A percentile compares a stretch with the other conserved stretches of the same genome.
Evolutionary conservation across 2,329 filamentous ascomycete species (phyloP).

Genomic region (Verticillium zaregamsianum): DNA sequence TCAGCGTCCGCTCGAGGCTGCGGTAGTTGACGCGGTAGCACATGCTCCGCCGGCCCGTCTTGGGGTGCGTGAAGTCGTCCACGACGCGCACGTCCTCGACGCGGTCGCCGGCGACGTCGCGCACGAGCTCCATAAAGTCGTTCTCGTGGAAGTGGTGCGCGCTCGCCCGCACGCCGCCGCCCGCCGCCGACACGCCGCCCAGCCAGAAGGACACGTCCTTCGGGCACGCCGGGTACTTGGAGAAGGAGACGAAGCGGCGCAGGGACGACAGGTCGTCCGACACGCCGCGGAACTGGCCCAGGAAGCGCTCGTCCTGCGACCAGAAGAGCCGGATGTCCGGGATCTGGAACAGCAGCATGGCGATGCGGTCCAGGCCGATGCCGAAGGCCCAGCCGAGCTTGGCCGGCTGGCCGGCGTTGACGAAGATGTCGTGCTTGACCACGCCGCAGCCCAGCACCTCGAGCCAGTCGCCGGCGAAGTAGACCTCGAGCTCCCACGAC

Average conservation of each 20-base stretch:
- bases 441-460: slow-evolving; percentile 94
- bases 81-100: slow-evolving; percentile 84
- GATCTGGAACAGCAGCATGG: slow-evolving; percentile 95
- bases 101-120: slow-evolving; percentile 73
- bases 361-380: slow-evolving; percentile 87
- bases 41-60: slow-evolving; percentile 75
- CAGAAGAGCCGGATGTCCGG: slow-evolving; percentile 97
- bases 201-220: slow-evolving; percentile 97
- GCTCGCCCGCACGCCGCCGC: slow-evolving; percentile 37
- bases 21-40: slow-evolving; percentile 94
- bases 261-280: slow-evolving; percentile 45
- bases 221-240: slow-evolving; percentile 82
- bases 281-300: slow-evolving; percentile 73
- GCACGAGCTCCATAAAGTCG: slow-evolving; percentile 93
- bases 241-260: slow-evolving; percentile 77
- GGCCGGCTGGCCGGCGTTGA: slow-evolving; percentile 68
- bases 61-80: slow-evolving; percentile 86
- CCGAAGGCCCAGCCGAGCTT: slow-evolving; percentile 95
- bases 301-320: slow-evolving; percentile 79
- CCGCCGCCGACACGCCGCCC: slow-evolving; percentile 40
- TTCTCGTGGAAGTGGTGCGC: slow-evolving; percentile 75
- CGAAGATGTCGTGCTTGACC: slow-evolving; percentile 76
- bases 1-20: slow-evolving; percentile 86
- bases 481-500: slow-evolving; percentile 93
- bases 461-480: slow-evolving; percentile 92